A percentile compares a stretch with the other conserved stretches of the same genome.
Conservation (phyloP, 495 filamentous ascomycete species). For the Neohortaea acidophila region DNA sequence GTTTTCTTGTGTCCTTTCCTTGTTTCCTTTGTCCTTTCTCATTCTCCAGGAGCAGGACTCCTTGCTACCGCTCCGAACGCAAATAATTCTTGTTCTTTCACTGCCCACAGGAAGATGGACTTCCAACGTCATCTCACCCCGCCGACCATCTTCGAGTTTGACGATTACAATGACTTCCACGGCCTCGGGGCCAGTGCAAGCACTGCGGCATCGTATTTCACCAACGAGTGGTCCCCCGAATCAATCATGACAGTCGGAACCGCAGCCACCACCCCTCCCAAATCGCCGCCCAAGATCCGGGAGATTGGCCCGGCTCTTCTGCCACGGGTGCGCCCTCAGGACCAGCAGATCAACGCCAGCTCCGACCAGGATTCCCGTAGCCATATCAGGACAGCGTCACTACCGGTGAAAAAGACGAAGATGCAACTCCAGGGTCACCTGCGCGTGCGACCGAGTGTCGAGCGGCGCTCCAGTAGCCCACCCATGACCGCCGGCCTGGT, state of each 20-base stretch:
- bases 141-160: slow-evolving; percentile 15
- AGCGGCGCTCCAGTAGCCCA: slow-evolving; percentile 50
- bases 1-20: slow-evolving; percentile 14
- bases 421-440: slow-evolving; percentile 32
- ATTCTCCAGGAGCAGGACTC: slow-evolving; percentile 18
- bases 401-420: slow-evolving; percentile 34
- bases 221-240: slow-evolving; percentile 62
- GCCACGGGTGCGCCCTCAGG: slow-evolving; percentile 75
- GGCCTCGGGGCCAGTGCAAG: slow-evolving; percentile 26
- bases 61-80: slow-evolving; percentile 6
- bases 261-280: slow-evolving; percentile 47
- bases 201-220: slow-evolving; percentile 42
- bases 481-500: slow-evolving; percentile 41
- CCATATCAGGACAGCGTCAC: slow-evolving; percentile 42
- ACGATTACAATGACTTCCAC: slow-evolving; percentile 18
- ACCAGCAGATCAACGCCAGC: slow-evolving; percentile 52
- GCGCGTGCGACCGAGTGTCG: slow-evolving; percentile 26
- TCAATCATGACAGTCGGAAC: slow-evolving; percentile 46
- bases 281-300: slow-evolving; percentile 46
- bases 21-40: slow-evolving; percentile 10
- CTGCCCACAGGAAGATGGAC: slow-evolving; percentile 15
- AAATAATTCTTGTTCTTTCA: background rate
- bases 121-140: slow-evolving; percentile 27
- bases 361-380: slow-evolving; percentile 30
- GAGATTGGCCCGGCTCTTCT: slow-evolving; percentile 70